Evolutionary conservation across 2,329 filamentous ascomycete genomes (phyloP), one percentile per base, ranked within the genome.

Genomic region (Cordyceps pruinosa): DNA sequence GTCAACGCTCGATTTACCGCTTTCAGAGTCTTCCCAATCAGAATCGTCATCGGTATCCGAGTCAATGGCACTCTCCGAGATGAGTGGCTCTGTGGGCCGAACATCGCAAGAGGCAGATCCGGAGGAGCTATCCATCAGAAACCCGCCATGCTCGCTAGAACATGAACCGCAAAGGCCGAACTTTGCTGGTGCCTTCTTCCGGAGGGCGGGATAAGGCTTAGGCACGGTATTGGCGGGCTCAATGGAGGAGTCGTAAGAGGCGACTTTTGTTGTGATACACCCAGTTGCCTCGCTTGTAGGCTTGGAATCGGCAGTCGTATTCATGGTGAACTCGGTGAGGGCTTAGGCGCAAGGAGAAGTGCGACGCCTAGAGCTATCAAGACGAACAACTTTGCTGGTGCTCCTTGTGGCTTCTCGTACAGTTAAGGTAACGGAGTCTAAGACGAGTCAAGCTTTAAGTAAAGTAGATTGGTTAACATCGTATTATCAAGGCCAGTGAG

Each of bases 311-410:
- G 10, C 37, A 39, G 37, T n/a, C 37, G 21, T 39, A 39, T 39
- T 39, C 37, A n/a, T n/a, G 37, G 37, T 39, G 34, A 7, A 39
- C 37, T 39, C 8, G 37, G 37, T n/a, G 17, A 19, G 5, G 34
- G 34, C 34, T 37, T 37, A 13, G 10, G 34, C 34, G 17, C n/a
- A 39, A 9, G 17, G 17, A 39, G 17, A 10, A 10, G n/a, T 19
- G 37, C 37, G 37, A 9, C 37, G n/a, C n/a, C 37, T 41, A 81
- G 76, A 30, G 78, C 94, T 57, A 97, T 97, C 39, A 87, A 90
- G 58, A 89, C 84, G 39, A 97, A 89, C 83, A 97, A 95, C 76
- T 95, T 95, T 73, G 96, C 90, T 96, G 92, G 67, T 89, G 88
- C 69, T 94, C 88, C 68, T 86, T 89, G 59, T 88, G 81, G 70